A percentile compares a stretch with the other conserved stretches of the same genome.
phyloP scores from a whole-genome alignment of 2,329 filamentous ascomycete species.

The Pezicula neosporulosa region DNA sequence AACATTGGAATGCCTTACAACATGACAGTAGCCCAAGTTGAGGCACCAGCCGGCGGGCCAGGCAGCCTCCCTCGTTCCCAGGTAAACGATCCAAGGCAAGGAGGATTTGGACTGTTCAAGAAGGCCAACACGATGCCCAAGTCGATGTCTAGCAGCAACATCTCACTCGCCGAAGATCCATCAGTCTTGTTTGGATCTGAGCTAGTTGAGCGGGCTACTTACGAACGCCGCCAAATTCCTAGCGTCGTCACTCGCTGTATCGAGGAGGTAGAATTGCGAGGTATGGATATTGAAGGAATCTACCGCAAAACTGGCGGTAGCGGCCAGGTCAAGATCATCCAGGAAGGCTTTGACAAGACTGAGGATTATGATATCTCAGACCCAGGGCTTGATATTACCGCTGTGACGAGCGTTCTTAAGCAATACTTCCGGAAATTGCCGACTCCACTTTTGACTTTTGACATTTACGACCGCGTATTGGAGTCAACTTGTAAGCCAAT shows the following conservation, averaged over 20 bases:
- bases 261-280: conserved; percentile 90
- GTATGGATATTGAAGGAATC: conserved; percentile 96
- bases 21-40: conserved; percentile 56
- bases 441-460: conserved; percentile 83
- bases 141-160: conserved; percentile 40
- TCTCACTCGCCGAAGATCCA: conserved; percentile 45
- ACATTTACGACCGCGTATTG: conserved; percentile 85
- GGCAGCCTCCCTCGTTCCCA: conserved; percentile 18
- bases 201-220: conserved; percentile 78
- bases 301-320: conserved; percentile 96
- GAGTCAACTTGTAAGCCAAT: conserved; percentile 67
- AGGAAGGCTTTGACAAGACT: conserved; percentile 85
- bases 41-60: conserved; percentile 33
- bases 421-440: conserved; percentile 96
- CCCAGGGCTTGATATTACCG: conserved; percentile 89
- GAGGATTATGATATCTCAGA: conserved; percentile 91
- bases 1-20: conserved; percentile 69
- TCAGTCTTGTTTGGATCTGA: conserved; percentile 83
- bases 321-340: conserved; percentile 84
- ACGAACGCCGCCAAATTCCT: conserved; percentile 84
- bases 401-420: conserved; percentile 92
- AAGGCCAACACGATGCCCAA: conserved; percentile 40
- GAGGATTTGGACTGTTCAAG: conserved; percentile 69
- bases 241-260: conserved; percentile 91
- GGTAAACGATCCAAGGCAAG: conserved; percentile 21